Evolutionary conservation across 148 eudicot species (phyloP).

Genomic region (Chenopodium suecicum): DNA sequence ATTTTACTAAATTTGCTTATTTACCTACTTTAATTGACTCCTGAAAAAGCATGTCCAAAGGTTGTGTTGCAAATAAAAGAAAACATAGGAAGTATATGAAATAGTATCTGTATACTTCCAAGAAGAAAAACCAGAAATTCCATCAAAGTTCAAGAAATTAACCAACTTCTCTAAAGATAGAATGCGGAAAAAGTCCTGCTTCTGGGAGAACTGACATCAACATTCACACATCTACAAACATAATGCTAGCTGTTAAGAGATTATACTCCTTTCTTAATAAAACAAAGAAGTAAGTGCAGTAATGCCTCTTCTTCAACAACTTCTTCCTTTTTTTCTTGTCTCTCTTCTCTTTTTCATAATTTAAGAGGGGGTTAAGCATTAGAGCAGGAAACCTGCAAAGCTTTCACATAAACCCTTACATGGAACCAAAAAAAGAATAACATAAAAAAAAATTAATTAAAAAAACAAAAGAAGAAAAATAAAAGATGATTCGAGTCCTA

Average conservation of each 20-base stretch:
- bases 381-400: neutral
- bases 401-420: neutral
- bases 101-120: too few species aligned
- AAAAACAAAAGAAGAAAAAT: too few species aligned
- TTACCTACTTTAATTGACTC: too few species aligned
- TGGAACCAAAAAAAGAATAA: too few species aligned
- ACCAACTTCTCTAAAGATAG: neutral
- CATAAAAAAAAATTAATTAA: neutral
- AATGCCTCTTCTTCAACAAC: neutral
- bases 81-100: too few species aligned
- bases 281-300: too few species aligned
- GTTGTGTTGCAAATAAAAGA: too few species aligned
- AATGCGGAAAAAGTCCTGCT: neutral
- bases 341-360: neutral
- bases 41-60: too few species aligned
- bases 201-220: neutral
- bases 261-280: neutral
- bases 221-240: neutral
- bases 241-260: neutral
- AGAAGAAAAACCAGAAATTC: too few species aligned
- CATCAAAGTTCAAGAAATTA: too few species aligned
- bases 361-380: neutral
- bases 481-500: too few species aligned
- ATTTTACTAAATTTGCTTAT: too few species aligned
- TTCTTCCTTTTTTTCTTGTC: neutral